Evolutionary conservation across 2,329 filamentous ascomycete genomes (phyloP), one percentile per base, ranked within the genome.

Genomic region (Ascochyta koolunga): DNA sequence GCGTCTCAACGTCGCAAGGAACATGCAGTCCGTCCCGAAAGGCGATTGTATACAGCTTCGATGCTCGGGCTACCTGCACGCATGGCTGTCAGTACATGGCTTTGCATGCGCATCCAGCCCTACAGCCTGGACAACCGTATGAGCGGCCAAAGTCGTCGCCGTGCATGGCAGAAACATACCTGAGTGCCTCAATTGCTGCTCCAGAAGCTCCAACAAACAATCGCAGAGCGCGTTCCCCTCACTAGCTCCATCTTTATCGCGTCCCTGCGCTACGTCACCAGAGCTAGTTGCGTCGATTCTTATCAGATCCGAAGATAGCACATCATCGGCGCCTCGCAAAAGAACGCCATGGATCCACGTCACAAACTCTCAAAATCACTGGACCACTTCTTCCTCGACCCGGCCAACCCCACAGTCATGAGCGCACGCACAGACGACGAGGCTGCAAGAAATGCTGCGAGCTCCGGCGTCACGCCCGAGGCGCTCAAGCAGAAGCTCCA

Each of bases 401-500:
- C 27, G 3, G 24, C 35, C 8, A 54, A 54, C 29, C 16, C 51
- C 22, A 27, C 51, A 18, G 43, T 56, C 47, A 80, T 80, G 78
- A 78, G 74, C 66, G 78, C 77, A 18, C 65, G 70, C 59, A 77
- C 76, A 39, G 77, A 78, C 53, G 57, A 63, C 36, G 77, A 78
- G 67, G 74, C 77, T 9, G 63, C 62, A 49, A 84, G 86, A 79
- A 82, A 80, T 46, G 80, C 82, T 57, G 78, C 83, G 42, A 80
- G 80, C 29, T 74, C 73, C 3, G 82, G 82, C 59, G 87, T 96
- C 68, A 93, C 91, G 37, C 87, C 91, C 56, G 86, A 86, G 32
- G 83, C 82, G 42, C 81, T 98, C 49, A 86, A 83, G 69, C 78
- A 79, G 37, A 89, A 88, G 55, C 82, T 97, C 64, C 83, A 81